Percentiles rank a stretch among this genome's conserved stretches.
Conservation (phyloP, 108 stramenopile species). For the Nannochloropsis granulata region DNA sequence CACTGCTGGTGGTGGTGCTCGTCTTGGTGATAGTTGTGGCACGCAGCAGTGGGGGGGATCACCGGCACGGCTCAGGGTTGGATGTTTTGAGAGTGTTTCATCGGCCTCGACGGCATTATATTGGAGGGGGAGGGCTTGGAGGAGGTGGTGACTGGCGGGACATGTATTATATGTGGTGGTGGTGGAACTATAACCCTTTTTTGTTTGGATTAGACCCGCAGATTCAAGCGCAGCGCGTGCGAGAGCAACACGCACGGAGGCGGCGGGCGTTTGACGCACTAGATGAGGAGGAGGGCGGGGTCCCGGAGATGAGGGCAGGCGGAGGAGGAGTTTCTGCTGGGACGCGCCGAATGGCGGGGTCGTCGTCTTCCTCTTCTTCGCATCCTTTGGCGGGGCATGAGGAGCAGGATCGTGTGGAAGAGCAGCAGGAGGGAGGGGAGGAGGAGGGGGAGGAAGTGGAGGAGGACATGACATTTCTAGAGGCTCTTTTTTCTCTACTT, state of each 20-base stretch:
- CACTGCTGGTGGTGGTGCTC: not conserved
- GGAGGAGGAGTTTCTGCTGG: not conserved
- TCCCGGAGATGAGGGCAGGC: not conserved
- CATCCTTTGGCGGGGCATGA: not conserved
- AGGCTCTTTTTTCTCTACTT: not conserved
- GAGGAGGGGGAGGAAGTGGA: not conserved
- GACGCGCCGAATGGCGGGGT: not conserved
- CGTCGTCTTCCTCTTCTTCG: not conserved
- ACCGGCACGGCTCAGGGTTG: not conserved
- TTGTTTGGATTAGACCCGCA: not conserved
- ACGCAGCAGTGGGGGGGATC: not conserved
- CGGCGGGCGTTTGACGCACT: not conserved
- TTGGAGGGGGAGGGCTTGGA: not conserved
- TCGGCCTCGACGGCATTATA: not conserved
- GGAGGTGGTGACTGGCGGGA: not conserved
- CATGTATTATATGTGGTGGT: not conserved
- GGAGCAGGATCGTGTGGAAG: not conserved
- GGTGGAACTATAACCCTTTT: not conserved
- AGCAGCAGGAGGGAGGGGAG: not conserved
- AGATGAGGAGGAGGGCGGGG: not conserved
- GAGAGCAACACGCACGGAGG: not conserved
- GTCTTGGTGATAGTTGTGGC: not conserved
- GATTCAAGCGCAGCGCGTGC: not conserved
- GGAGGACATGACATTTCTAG: not conserved
- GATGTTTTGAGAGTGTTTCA: not conserved